Percentiles rank a stretch among this genome's conserved stretches.
phyloP scores from a whole-genome alignment of 2,329 filamentous ascomycete species.

The Sphaerulina vaccinii region DNA sequence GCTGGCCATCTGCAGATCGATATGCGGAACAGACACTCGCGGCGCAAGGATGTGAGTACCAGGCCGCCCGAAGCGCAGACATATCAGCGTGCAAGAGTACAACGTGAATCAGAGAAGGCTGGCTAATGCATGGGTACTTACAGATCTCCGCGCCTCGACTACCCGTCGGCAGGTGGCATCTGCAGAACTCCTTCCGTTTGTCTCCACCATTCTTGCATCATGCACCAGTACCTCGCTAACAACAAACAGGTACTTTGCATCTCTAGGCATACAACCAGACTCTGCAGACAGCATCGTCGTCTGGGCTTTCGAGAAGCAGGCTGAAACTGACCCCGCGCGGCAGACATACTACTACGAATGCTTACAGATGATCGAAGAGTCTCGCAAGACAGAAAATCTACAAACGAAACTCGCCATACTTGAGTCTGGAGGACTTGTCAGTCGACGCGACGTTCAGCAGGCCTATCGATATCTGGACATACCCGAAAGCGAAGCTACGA shows the following conservation, averaged over 20 bases:
- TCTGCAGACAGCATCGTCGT: conserved; percentile 62
- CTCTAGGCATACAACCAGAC: conserved; percentile 61
- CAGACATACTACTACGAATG: conserved; percentile 64
- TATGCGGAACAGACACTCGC: conserved; percentile 38
- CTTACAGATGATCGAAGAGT: conserved; percentile 58
- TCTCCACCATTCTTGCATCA: not conserved
- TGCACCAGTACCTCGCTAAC: conserved; percentile 4
- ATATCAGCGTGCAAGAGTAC: too few species aligned
- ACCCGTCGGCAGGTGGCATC: conserved; percentile 20
- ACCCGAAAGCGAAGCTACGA: conserved; percentile 41
- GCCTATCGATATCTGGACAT: conserved; percentile 63
- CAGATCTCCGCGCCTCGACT: conserved; percentile 29
- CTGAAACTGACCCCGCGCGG: conserved; percentile 54
- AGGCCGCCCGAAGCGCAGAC: too few species aligned
- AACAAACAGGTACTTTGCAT: conserved; percentile 48
- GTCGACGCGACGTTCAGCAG: conserved; percentile 54
- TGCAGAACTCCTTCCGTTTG: conserved; percentile 29
- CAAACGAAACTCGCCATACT: conserved; percentile 58
- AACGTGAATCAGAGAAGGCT: too few species aligned
- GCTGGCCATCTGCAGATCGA: conserved; percentile 34
- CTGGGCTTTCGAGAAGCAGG: conserved; percentile 63
- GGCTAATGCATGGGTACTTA: conserved; percentile 4
- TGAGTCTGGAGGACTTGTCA: conserved; percentile 58
- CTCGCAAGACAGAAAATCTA: conserved; percentile 58
- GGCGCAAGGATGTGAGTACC: conserved; percentile 36